Evolutionary conservation across 2,329 filamentous ascomycete genomes (phyloP).

Genomic region (Phyllosticta capitalensis): DNA sequence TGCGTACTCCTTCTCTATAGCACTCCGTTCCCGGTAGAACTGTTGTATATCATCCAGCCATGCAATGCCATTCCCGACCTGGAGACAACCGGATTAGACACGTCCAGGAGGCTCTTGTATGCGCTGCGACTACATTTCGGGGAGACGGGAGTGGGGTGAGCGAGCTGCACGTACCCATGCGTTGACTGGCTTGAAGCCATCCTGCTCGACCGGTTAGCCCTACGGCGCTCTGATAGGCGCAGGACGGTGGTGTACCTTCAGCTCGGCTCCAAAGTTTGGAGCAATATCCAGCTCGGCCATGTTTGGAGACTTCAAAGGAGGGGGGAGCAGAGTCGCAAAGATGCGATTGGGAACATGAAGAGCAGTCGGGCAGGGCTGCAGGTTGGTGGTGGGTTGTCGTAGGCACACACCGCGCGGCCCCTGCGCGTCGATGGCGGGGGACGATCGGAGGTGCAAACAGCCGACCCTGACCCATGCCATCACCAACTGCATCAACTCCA

Average conservation of each 20-base stretch:
- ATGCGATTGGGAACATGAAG: slow-evolving; percentile 3
- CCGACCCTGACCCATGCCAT: neutral
- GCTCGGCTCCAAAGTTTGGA: slow-evolving; percentile 83
- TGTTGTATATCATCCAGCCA: slow-evolving; percentile 97
- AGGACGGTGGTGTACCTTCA: slow-evolving; percentile 58
- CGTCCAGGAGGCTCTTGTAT: neutral
- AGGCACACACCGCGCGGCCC: slow-evolving; percentile 4
- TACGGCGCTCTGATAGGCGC: slow-evolving; percentile 5
- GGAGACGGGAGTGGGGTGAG: slow-evolving; percentile 11
- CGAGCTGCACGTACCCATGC: slow-evolving; percentile 54
- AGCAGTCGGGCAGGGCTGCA: slow-evolving; percentile 2
- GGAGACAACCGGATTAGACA: slow-evolving; percentile 17
- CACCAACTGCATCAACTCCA: neutral
- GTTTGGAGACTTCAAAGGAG: slow-evolving; percentile 3
- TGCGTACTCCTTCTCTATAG: slow-evolving; percentile 94
- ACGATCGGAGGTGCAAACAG: neutral
- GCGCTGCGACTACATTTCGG: neutral
- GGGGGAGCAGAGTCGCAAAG: neutral
- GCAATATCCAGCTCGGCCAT: slow-evolving; percentile 78
- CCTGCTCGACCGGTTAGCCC: slow-evolving; percentile 43
- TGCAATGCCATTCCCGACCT: slow-evolving; percentile 73
- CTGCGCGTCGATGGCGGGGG: neutral
- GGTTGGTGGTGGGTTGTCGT: slow-evolving; percentile 3
- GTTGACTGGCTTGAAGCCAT: slow-evolving; percentile 94
- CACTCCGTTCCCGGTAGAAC: slow-evolving; percentile 91